Base-by-base conservation (phyloP, 768 basidiomycete genomes). In the Psilocybe cyanescens region DNA sequence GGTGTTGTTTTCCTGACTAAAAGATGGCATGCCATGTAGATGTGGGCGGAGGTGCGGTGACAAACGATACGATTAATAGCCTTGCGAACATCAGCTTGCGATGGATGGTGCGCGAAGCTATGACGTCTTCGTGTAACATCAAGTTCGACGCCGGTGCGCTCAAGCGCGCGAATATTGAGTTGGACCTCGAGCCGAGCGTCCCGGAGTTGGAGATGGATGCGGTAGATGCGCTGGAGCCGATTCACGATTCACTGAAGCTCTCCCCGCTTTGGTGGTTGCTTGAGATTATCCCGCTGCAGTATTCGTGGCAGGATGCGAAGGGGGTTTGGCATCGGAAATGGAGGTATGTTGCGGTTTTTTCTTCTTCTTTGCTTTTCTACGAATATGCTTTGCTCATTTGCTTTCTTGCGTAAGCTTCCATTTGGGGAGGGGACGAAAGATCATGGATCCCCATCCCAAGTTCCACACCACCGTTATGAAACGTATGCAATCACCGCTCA, bases 61-160 rank as follows among this genome's bases (percentile, higher is more conserved):
- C 67, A 2, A 82, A 91, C 63, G 72, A 71, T 4, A 75, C 75
- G 0, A 52, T 67, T 7, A 73, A 78, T 58, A 78, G 77, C 7
- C 79, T 94, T 4, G 75, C 84, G 1, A 81, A 90, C 66, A 85
- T 91, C 64, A 75, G 85, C 16, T 76, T 94, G 30, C 83, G 84
- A 29, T 94, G 92, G 92, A 92, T 94, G 91, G 78, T 93, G 37
- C 85, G 86, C 55, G 83, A 94, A 65, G 78, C 86, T 59, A 77
- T 86, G 24, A 66, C 71, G 9, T 78, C 89, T 12, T 72, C 78
- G n/a, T 86, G 88, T 65, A 87, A 84, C 4, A 80, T 92, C 35
- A 65, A 75, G 31, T 91, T 91, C 67, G 83, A 88, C 58, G 58
- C 68, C 3, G 75, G 67, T 2, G 84, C 82, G 14, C 79, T 91